These are phyloP conservation scores for Boletus smithii DNA, from an alignment of 1,284 basidiomycete genomes.

Conservation along the genomic window DNA sequence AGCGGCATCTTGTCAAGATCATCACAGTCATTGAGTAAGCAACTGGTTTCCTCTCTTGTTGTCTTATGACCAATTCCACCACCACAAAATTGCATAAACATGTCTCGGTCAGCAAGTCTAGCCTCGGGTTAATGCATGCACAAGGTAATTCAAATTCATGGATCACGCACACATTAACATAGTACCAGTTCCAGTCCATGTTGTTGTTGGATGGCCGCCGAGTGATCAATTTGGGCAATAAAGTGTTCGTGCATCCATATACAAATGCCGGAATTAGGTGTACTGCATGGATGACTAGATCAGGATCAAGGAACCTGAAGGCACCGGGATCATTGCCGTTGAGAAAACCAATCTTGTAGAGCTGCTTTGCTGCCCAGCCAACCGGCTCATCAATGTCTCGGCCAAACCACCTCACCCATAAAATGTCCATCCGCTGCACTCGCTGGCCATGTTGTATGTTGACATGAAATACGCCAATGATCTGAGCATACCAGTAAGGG, in stretches of 20 bases:
- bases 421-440: too few species aligned
- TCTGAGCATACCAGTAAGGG: too few species aligned
- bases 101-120: neutral
- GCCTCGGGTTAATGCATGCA: neutral
- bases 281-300: neutral
- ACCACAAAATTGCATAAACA: slow-evolving; percentile 6
- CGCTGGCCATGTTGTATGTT: too few species aligned
- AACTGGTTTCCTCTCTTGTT: too few species aligned
- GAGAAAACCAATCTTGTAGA: neutral
- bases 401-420: too few species aligned
- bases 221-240: neutral
- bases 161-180: slow-evolving; percentile 9
- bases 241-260: neutral
- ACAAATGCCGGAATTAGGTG: slow-evolving; percentile 7
- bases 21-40: too few species aligned
- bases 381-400: too few species aligned
- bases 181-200: neutral
- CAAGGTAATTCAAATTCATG: too few species aligned
- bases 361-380: too few species aligned
- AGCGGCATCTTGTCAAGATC: too few species aligned
- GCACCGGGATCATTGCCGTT: neutral
- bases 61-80: neutral
- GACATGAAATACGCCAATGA: too few species aligned
- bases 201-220: neutral
- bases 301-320: slow-evolving; percentile 5